phyloP scores from a whole-genome alignment of 2,329 filamentous ascomycete species.

The Clonostachys byssicola region DNA sequence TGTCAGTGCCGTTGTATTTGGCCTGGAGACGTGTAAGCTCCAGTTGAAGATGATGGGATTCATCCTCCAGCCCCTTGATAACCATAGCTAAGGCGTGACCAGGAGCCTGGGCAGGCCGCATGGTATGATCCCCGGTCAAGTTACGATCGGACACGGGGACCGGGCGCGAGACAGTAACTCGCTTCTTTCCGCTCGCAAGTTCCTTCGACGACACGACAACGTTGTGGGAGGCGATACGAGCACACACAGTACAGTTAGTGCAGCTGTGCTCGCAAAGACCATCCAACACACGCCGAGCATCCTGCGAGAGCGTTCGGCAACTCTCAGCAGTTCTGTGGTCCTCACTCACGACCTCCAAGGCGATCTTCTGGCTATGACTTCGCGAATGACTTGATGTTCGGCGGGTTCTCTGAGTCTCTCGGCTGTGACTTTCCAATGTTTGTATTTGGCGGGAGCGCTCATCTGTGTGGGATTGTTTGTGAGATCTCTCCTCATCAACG shows the following conservation, averaged over 20 bases:
- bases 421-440: constrained; percentile 8
- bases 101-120: constrained; percentile 66
- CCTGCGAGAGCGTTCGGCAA: constrained; percentile 43
- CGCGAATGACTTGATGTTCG: constrained; percentile 4
- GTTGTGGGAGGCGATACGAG: constrained; percentile 44
- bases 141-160: constrained; percentile 62
- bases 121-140: constrained; percentile 46
- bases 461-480: constrained; percentile 2
- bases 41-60: constrained; percentile 71
- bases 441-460: constrained; percentile 9
- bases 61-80: constrained; percentile 77
- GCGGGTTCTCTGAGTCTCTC: constrained; percentile 14
- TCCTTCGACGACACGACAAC: constrained; percentile 29
- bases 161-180: constrained; percentile 59
- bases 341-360: constrained; percentile 12
- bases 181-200: constrained; percentile 43
- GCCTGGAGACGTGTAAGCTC: constrained; percentile 59
- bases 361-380: constrained; percentile 13
- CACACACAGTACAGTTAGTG: constrained; percentile 53
- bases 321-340: constrained; percentile 11
- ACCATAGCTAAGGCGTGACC: constrained; percentile 74
- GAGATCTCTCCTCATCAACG: constrained; percentile 8
- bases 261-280: constrained; percentile 49
- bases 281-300: constrained; percentile 49
- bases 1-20: constrained; percentile 63